phyloP scores from a whole-genome alignment of 805 yeast species.

The Candida broadrunensis region DNA sequence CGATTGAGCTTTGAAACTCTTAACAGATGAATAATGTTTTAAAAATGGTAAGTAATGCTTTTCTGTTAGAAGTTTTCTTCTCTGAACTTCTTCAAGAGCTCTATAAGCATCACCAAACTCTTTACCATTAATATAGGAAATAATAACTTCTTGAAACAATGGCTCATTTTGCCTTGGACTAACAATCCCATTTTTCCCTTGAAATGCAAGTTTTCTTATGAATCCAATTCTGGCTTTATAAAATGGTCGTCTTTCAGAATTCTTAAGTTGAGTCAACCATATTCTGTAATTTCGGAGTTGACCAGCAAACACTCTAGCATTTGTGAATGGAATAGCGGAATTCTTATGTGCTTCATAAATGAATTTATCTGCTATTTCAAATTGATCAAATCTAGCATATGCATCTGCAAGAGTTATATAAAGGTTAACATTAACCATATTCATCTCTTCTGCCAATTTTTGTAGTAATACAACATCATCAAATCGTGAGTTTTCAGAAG shows the following conservation, averaged over 20 bases:
- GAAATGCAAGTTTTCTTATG: background rate
- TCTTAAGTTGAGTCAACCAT: conserved; percentile 20
- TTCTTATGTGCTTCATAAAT: conserved; percentile 28
- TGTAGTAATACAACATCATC: conserved; percentile 16
- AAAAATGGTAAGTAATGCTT: conserved; percentile 29
- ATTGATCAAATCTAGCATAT: conserved; percentile 26
- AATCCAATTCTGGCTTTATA: background rate
- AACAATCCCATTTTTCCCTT: background rate
- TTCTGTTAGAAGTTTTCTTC: conserved; percentile 18
- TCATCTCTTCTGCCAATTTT: conserved; percentile 13
- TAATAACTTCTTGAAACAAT: conserved; percentile 4
- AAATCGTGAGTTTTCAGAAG: conserved; percentile 17
- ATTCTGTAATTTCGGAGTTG: conserved; percentile 28
- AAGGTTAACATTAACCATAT: conserved; percentile 20
- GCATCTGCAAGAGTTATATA: conserved; percentile 25
- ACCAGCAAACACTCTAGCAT: conserved; percentile 20
- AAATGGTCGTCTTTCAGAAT: conserved; percentile 2
- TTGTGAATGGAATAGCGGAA: conserved; percentile 26
- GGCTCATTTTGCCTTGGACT: conserved; percentile 7
- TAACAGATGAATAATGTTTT: conserved; percentile 13
- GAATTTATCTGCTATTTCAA: conserved; percentile 29
- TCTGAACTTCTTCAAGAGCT: conserved; percentile 15
- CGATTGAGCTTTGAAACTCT: conserved; percentile 16
- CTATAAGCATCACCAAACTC: conserved; percentile 17
- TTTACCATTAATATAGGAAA: background rate